phyloP scores from a whole-genome alignment of 495 filamentous ascomycete species.

The Xylaria sp. region DNA sequence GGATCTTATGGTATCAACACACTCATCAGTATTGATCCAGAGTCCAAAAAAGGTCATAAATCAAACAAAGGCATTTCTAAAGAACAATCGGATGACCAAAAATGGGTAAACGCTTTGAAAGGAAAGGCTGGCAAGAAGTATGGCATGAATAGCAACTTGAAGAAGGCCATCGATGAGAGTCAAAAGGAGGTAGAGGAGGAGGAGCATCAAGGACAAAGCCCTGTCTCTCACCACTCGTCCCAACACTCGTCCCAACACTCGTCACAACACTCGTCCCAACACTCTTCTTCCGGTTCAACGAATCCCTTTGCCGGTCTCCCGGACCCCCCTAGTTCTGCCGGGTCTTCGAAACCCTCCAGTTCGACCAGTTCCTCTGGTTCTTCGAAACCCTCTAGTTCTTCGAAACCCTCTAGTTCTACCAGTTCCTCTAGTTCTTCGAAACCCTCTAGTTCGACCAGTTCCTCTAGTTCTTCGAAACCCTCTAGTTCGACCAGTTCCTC shows the following conservation, averaged over 20 bases:
- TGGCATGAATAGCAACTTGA: constrained; percentile 34
- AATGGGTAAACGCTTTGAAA: constrained; percentile 18
- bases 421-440: no score
- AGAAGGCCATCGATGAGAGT: constrained; percentile 29
- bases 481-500: neutral
- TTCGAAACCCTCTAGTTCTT: no score
- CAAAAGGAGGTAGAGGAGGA: constrained; percentile 30
- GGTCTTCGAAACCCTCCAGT: no score
- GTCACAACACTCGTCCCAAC: neutral
- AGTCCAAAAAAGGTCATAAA: constrained; percentile 26
- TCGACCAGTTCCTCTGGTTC: neutral
- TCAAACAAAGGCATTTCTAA: constrained; percentile 20
- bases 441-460: no score
- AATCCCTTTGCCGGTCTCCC: no score
- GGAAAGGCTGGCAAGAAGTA: constrained; percentile 22
- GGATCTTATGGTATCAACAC: constrained; percentile 44
- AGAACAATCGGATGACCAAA: constrained; percentile 35
- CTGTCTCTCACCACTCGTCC: neutral
- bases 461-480: no score
- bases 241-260: no score
- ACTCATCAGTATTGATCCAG: constrained; percentile 29
- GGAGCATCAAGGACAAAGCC: constrained; percentile 12
- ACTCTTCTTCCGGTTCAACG: neutral
- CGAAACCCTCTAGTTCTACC: neutral
- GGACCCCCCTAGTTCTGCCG: neutral